A percentile compares a stretch with the other conserved stretches of the same genome.
Conservation (phyloP, 1,139 yeast species). For the Geotrichum cucujoidarum region DNA sequence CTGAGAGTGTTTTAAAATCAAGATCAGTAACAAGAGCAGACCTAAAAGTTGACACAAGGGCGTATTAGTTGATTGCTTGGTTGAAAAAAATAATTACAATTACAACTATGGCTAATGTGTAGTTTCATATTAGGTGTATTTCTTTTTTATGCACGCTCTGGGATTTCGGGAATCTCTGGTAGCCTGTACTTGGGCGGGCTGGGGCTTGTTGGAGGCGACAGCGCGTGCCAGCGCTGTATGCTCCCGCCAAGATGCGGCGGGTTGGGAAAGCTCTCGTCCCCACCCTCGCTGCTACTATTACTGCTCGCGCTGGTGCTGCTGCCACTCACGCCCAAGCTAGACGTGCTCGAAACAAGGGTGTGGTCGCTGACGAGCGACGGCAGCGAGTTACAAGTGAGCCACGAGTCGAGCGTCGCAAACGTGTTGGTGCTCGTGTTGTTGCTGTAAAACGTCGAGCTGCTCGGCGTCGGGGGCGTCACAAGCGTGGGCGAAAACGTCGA, state of each 20-base stretch:
- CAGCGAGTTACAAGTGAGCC: background rate
- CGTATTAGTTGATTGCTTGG: too few species aligned
- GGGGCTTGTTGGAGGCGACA: slow-evolving; percentile 15
- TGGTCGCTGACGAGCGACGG: slow-evolving; percentile 1
- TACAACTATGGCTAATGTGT: too few species aligned
- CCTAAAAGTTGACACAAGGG: too few species aligned
- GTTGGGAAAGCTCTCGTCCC: background rate
- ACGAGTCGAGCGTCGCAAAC: background rate
- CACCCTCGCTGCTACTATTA: background rate
- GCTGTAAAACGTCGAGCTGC: background rate
- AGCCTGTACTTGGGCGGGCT: slow-evolving; percentile 16
- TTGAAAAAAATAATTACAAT: too few species aligned
- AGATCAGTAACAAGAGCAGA: too few species aligned
- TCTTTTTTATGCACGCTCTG: too few species aligned
- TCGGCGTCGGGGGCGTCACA: background rate
- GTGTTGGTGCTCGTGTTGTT: background rate
- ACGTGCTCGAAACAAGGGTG: background rate
- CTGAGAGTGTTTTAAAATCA: too few species aligned
- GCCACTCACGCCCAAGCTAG: background rate
- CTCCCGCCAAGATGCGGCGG: background rate
- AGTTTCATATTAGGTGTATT: too few species aligned
- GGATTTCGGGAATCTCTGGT: slow-evolving; percentile 19
- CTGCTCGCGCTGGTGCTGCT: background rate
- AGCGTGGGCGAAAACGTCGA: background rate
- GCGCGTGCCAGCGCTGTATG: slow-evolving; percentile 5